A percentile compares a stretch with the other conserved stretches of the same genome.
Conservation (phyloP, 192 early-diverging fungal species). For the Spinellus fusiger region DNA sequence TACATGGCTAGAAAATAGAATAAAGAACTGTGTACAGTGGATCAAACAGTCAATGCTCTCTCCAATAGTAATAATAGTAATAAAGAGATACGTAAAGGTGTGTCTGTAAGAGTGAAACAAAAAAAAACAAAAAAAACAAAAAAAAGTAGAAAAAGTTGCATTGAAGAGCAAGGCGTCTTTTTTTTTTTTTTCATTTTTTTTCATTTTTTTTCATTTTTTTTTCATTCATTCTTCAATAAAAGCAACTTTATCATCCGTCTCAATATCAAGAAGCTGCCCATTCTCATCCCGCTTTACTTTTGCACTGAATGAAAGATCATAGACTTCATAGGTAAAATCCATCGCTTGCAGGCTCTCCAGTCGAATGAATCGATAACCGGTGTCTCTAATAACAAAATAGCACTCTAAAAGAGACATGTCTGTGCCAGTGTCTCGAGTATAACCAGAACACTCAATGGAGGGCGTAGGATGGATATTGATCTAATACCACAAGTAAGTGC, state of each 20-base stretch:
- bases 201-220: background rate
- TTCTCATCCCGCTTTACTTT: conserved; percentile 18
- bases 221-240: conserved; percentile 19
- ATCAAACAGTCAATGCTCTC: too few relatives aligned
- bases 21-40: too few relatives aligned
- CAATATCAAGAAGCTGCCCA: conserved; percentile 23
- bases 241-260: conserved; percentile 13
- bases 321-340: conserved; percentile 24
- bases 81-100: too few relatives aligned
- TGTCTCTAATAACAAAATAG: conserved; percentile 25
- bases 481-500: background rate
- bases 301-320: conserved; percentile 36
- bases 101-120: too few relatives aligned
- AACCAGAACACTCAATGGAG: background rate
- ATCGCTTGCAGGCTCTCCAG: conserved; percentile 21
- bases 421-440: background rate
- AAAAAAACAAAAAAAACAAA: too few relatives aligned
- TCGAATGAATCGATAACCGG: conserved; percentile 37
- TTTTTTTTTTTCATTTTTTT: too few relatives aligned
- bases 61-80: too few relatives aligned
- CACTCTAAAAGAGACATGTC: conserved; percentile 18
- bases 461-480: conserved; percentile 2
- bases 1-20: too few relatives aligned
- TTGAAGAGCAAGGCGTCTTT: too few relatives aligned
- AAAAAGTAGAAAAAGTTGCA: too few relatives aligned